phyloP scores from a whole-genome alignment of 495 filamentous ascomycete genomes.

The Chaetomidium leptoderma region DNA sequence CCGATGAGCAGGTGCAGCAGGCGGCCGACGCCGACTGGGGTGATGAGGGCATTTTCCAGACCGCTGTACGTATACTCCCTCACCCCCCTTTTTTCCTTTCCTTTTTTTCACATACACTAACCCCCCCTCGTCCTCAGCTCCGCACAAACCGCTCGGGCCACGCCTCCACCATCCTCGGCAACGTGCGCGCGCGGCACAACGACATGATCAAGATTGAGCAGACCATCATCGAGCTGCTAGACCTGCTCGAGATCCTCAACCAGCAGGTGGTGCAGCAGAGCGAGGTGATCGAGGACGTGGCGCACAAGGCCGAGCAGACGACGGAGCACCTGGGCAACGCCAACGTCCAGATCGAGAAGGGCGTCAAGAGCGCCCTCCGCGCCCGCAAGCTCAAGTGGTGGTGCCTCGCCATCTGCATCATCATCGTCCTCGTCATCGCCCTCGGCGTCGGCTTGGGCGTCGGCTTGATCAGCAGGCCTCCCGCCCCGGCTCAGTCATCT shows the following conservation, averaged over 20 bases:
- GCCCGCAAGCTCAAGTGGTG: conserved; percentile 68
- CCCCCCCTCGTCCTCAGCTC: conserved; percentile 44
- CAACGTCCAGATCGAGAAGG: conserved; percentile 58
- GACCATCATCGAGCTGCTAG: conserved; percentile 59
- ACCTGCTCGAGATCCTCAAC: conserved; percentile 64
- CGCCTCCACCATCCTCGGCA: conserved; percentile 61
- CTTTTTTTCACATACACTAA: background rate
- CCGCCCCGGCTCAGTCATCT: too few relatives aligned
- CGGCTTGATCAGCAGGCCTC: conserved; percentile 20
- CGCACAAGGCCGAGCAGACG: conserved; percentile 53
- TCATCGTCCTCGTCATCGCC: conserved; percentile 52
- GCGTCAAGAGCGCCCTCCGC: conserved; percentile 53
- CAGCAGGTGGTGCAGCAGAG: conserved; percentile 61
- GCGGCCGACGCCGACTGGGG: conserved; percentile 66
- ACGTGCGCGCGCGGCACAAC: conserved; percentile 70
- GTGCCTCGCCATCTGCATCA: conserved; percentile 56
- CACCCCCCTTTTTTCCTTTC: background rate
- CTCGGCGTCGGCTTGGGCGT: conserved; percentile 46
- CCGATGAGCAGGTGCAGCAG: conserved; percentile 57
- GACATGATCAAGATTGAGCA: conserved; percentile 69
- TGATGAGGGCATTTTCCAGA: conserved; percentile 71
- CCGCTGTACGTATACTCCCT: conserved; percentile 61
- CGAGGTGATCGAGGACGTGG: conserved; percentile 54
- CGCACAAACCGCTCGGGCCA: conserved; percentile 63
- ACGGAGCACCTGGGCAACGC: conserved; percentile 54